Percentiles rank a stretch among this genome's conserved stretches.
Conservation (phyloP, 805 yeast species). For the Lipomyces yamadae region DNA sequence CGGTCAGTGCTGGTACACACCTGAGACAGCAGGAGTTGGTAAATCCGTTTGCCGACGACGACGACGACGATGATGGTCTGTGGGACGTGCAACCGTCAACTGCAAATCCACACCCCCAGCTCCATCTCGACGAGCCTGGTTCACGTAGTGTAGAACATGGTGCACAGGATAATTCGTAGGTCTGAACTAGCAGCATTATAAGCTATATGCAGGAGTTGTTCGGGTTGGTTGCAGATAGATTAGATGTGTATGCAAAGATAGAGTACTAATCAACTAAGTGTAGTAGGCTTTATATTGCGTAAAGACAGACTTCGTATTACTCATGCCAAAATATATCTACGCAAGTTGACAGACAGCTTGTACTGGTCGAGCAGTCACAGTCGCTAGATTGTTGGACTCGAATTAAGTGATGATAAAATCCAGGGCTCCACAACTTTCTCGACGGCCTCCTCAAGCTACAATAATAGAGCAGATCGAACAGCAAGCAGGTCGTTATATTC, state of each 20-base stretch:
- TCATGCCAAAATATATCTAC: too few relatives aligned
- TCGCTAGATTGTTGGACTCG: not conserved
- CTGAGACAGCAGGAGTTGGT: conserved; percentile 12
- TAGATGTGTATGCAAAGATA: not conserved
- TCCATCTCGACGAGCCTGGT: not conserved
- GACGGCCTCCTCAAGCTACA: not conserved
- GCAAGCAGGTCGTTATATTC: not conserved
- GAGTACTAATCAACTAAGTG: too few relatives aligned
- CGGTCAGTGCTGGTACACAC: not conserved
- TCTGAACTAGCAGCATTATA: not conserved
- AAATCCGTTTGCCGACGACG: conserved; percentile 19
- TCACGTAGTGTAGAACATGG: not conserved
- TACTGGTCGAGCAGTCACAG: too few relatives aligned
- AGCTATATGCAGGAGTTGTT: not conserved
- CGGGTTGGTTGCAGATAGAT: not conserved
- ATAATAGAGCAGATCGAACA: not conserved
- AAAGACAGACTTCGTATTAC: too few relatives aligned
- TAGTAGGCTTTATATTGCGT: too few relatives aligned
- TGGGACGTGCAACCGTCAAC: conserved; percentile 8
- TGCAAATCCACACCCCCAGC: not conserved
- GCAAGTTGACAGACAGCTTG: too few relatives aligned
- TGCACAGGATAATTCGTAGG: not conserved
- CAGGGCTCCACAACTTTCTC: not conserved
- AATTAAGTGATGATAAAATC: not conserved
- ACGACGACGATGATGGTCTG: conserved; percentile 22